phyloP scores from a whole-genome alignment of 495 filamentous ascomycete species.

The Xeromyces bisporus region DNA sequence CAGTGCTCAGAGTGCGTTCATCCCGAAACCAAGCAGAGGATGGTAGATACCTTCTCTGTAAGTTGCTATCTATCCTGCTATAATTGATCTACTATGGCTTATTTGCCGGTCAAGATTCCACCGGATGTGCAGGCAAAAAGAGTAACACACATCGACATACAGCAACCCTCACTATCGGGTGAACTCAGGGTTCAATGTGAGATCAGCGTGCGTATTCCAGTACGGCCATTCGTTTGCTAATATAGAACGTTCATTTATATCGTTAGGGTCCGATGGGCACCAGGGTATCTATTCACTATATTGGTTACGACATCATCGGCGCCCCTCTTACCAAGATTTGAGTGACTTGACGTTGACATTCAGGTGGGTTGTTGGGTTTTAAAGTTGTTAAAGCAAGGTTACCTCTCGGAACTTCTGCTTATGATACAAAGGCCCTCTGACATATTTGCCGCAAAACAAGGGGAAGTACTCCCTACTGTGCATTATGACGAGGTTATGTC shows the following conservation, averaged over 20 bases:
- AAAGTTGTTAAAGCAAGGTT: too few relatives aligned
- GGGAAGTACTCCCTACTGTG: constrained; percentile 42
- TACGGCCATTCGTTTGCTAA: too few relatives aligned
- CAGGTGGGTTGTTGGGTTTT: constrained; percentile 2
- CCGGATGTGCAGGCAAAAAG: constrained; percentile 27
- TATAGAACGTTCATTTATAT: too few relatives aligned
- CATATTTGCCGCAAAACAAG: too few relatives aligned
- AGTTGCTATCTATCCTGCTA: constrained; percentile 4
- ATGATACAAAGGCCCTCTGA: too few relatives aligned
- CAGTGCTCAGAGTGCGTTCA: constrained; percentile 59
- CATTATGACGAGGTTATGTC: constrained; percentile 43
- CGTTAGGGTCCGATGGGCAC: constrained; percentile 31
- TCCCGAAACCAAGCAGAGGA: constrained; percentile 59
- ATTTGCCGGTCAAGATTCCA: too few relatives aligned
- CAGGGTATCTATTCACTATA: constrained; percentile 38
- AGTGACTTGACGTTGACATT: constrained; percentile 11
- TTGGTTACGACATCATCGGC: constrained; percentile 19
- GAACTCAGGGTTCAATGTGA: too few relatives aligned
- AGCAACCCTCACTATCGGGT: too few relatives aligned
- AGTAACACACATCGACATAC: too few relatives aligned
- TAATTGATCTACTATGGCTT: too few relatives aligned
- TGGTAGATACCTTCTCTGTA: constrained; percentile 54
- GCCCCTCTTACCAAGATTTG: constrained; percentile 11
- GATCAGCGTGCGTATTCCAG: too few relatives aligned
- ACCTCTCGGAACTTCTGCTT: neutral